Percentiles rank a stretch among this genome's conserved stretches.
Evolutionary conservation across 768 basidiomycete genomes (phyloP).

Genomic region (Rhizopogon roseolus): DNA sequence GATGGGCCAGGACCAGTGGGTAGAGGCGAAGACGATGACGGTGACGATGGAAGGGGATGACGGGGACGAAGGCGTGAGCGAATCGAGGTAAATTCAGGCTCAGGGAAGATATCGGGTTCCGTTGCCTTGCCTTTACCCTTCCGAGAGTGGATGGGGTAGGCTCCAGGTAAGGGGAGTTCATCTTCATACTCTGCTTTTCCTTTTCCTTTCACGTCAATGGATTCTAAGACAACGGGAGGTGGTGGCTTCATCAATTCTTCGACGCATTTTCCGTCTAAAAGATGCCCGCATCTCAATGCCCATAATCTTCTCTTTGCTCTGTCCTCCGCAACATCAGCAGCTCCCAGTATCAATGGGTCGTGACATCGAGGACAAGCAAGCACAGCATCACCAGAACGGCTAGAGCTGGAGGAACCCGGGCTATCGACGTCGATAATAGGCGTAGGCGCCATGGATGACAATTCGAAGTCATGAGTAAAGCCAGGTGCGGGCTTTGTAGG

Average conservation of each 20-base stretch:
- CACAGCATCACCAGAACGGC: conserved; percentile 30
- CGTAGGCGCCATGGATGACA: conserved; percentile 22
- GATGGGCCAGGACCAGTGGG: conserved; percentile 3
- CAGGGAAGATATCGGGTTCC: conserved; percentile 10
- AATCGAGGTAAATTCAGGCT: conserved; percentile 32
- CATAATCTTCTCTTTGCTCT: conserved; percentile 49
- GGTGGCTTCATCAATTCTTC: conserved; percentile 49
- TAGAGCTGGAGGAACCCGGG: conserved; percentile 16
- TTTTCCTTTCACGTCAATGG: conserved; percentile 38
- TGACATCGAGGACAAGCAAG: conserved; percentile 67
- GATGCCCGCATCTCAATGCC: conserved; percentile 72
- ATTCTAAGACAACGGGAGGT: conserved; percentile 1
- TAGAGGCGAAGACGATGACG: conserved; percentile 3
- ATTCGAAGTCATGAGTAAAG: conserved; percentile 64
- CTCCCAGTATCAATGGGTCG: conserved; percentile 56
- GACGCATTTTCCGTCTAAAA: conserved; percentile 75
- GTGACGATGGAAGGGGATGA: conserved; percentile 11
- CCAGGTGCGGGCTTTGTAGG: conserved; percentile 50
- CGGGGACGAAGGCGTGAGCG: conserved; percentile 58
- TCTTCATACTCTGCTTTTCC: conserved; percentile 7
- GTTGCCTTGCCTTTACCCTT: conserved; percentile 32
- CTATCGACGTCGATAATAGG: conserved; percentile 42
- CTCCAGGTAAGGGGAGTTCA: neutral
- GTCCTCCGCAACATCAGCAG: conserved; percentile 44
- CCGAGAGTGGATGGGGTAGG: neutral